Evolutionary conservation across 176 grass and related monocot species (phyloP).

Genomic region (Otatea glauca): DNA sequence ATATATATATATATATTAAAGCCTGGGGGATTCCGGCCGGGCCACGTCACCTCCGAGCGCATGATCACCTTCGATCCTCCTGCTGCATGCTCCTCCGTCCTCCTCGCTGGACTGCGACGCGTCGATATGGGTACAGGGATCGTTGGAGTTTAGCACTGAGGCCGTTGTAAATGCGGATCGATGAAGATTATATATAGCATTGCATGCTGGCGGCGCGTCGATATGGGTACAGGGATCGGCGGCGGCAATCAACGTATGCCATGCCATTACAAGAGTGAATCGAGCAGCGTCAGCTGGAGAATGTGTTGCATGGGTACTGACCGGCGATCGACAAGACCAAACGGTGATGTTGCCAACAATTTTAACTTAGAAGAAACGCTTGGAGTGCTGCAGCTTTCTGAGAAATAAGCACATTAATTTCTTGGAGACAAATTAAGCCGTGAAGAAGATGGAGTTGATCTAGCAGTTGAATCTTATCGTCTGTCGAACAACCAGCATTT

Average conservation of each 20-base stretch:
- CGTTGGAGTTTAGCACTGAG: not conserved
- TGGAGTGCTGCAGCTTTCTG: not conserved
- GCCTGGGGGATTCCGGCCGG: too few species aligned
- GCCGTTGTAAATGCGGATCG: not conserved
- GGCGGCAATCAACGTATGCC: not conserved
- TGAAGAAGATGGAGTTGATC: not conserved
- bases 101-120: too few species aligned
- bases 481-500: not conserved
- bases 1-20: too few species aligned
- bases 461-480: not conserved
- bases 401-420: not conserved
- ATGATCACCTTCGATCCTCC: too few species aligned
- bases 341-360: not conserved
- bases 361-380: not conserved
- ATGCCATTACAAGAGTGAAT: not conserved
- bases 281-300: not conserved
- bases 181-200: not conserved
- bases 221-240: not conserved
- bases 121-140: too few species aligned
- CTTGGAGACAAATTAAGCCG: not conserved
- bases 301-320: not conserved
- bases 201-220: not conserved
- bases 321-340: not conserved
- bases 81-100: too few species aligned
- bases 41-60: too few species aligned